Evolutionary conservation across 2,329 filamentous ascomycete species (phyloP).

Genomic region (Nothophaeocryptopus gaeumannii): DNA sequence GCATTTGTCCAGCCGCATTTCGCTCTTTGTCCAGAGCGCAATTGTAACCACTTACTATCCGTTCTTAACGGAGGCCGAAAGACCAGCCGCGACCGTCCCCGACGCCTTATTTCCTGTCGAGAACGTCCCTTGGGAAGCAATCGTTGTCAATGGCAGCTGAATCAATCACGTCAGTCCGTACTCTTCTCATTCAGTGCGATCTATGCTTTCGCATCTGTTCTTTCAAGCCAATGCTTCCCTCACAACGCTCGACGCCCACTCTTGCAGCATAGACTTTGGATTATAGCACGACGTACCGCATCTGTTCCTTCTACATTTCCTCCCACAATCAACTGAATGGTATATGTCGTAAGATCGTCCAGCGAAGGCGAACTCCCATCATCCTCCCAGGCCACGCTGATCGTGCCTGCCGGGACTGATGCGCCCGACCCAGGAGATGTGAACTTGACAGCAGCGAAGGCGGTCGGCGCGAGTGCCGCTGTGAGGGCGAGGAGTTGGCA

Average conservation of each 20-base stretch:
- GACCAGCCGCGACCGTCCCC: slow-evolving; percentile 18
- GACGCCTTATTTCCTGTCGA: slow-evolving; percentile 11
- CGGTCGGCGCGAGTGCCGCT: slow-evolving; percentile 42
- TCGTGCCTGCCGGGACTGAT: slow-evolving; percentile 48
- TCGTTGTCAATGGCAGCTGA: slow-evolving; percentile 17
- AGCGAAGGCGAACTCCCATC: slow-evolving; percentile 51
- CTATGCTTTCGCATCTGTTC: not conserved
- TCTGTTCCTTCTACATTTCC: slow-evolving; percentile 49
- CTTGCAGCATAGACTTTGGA: not conserved
- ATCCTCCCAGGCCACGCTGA: slow-evolving; percentile 58
- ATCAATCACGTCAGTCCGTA: no score
- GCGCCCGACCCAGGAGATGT: slow-evolving; percentile 52
- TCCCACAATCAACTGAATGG: slow-evolving; percentile 60
- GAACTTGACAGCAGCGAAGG: slow-evolving; percentile 55
- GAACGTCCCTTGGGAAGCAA: slow-evolving; percentile 13
- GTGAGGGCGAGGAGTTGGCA: slow-evolving; percentile 5
- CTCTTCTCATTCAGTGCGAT: no score
- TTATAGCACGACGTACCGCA: slow-evolving; percentile 41
- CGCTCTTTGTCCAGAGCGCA: not conserved
- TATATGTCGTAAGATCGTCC: slow-evolving; percentile 53
- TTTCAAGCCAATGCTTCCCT: not conserved
- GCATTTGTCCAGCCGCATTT: not conserved
- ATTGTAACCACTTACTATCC: slow-evolving; percentile 51
- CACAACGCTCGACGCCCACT: not conserved
- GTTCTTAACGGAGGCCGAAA: slow-evolving; percentile 43